A percentile compares a stretch with the other conserved stretches of the same genome.
Conservation (phyloP, 2,329 filamentous ascomycete genomes). For the Gnomoniopsis smithogilvyi region DNA sequence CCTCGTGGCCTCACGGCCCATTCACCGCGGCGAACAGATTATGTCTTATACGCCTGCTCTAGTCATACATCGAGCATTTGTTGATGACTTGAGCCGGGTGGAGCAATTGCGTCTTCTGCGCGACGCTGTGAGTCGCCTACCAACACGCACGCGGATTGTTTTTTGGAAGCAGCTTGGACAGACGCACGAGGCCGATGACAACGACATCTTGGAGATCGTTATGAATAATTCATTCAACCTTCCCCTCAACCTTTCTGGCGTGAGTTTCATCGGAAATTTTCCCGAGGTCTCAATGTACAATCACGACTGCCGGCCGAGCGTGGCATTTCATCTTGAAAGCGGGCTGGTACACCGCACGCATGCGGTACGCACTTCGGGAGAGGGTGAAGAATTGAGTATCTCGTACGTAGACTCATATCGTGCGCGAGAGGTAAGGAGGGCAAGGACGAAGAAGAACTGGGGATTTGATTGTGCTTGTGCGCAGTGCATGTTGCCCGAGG, state of each 20-base stretch:
- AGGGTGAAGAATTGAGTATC: constrained; percentile 37
- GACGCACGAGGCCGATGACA: constrained; percentile 9
- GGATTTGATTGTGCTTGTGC: constrained; percentile 38
- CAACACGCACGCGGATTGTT: background rate
- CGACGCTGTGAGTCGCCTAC: constrained; percentile 5
- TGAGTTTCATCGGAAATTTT: constrained; percentile 27
- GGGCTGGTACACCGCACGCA: constrained; percentile 36
- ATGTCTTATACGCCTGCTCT: constrained; percentile 14
- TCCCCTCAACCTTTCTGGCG: constrained; percentile 8
- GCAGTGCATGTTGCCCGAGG: constrained; percentile 28
- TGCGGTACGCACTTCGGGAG: constrained; percentile 28
- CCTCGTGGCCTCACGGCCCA: background rate
- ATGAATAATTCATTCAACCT: constrained; percentile 20
- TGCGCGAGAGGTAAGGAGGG: constrained; percentile 26
- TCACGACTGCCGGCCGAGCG: constrained; percentile 40
- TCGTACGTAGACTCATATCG: constrained; percentile 37
- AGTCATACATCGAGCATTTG: constrained; percentile 10
- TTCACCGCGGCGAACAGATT: constrained; percentile 14
- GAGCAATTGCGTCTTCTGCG: constrained; percentile 13
- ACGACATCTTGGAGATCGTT: constrained; percentile 15
- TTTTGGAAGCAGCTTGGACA: constrained; percentile 15
- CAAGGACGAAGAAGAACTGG: constrained; percentile 29
- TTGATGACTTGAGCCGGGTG: constrained; percentile 5
- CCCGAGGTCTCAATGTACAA: constrained; percentile 37
- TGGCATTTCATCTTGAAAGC: constrained; percentile 32